Conservation (phyloP, 1,284 basidiomycete genomes). For the Hymenochaete sp. region DNA sequence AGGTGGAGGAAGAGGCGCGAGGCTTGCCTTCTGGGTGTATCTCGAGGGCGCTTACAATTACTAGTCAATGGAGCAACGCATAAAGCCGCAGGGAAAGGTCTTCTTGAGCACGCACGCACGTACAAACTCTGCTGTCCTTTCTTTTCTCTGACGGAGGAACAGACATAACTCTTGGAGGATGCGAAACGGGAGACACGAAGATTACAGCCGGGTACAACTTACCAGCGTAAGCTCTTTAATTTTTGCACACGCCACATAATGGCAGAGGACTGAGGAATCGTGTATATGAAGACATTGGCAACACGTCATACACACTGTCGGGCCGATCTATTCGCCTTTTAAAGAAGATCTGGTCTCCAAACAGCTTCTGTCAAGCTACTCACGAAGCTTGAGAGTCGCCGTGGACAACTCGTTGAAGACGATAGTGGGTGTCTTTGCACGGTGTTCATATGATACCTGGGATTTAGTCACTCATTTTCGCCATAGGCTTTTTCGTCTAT, state of each 20-base stretch:
- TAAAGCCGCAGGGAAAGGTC: slow-evolving; percentile 65
- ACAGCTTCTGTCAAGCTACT: slow-evolving; percentile 68
- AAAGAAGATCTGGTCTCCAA: slow-evolving; percentile 38
- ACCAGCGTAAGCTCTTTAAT: slow-evolving; percentile 48
- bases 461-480: slow-evolving; percentile 16
- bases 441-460: not conserved
- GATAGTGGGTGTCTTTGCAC: slow-evolving; percentile 50
- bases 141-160: slow-evolving; percentile 1
- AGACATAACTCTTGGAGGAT: slow-evolving; percentile 67
- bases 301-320: slow-evolving; percentile 85
- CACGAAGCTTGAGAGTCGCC: slow-evolving; percentile 54
- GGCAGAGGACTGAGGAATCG: too few relatives aligned
- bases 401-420: slow-evolving; percentile 51
- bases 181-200: slow-evolving; percentile 77
- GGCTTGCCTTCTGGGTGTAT: not conserved
- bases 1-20: slow-evolving; percentile 60
- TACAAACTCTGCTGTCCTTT: slow-evolving; percentile 7
- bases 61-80: slow-evolving; percentile 85
- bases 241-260: too few relatives aligned
- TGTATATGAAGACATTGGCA: slow-evolving; percentile 39
- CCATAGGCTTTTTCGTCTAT: slow-evolving; percentile 70
- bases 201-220: slow-evolving; percentile 69
- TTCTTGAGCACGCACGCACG: slow-evolving; percentile 63
- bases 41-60: too few relatives aligned
- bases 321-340: slow-evolving; percentile 60